Evolutionary conservation across 768 basidiomycete genomes (phyloP).

Genomic region (Auriscalpium microsporum): DNA sequence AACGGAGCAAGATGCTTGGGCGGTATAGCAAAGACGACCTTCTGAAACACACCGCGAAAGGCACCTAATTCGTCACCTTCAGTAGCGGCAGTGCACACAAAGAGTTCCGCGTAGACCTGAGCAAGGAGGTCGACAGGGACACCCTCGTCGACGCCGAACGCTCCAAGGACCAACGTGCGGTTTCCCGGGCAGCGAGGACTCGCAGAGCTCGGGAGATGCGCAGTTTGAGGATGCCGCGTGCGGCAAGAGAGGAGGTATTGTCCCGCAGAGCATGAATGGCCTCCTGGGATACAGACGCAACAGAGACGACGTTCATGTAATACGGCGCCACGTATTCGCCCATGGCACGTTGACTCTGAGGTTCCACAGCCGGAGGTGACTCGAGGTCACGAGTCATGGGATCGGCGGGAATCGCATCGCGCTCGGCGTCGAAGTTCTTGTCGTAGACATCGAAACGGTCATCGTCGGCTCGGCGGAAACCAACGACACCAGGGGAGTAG

Average conservation of each 20-base stretch:
- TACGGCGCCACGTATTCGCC: slow-evolving; percentile 14
- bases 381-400: slow-evolving; percentile 13
- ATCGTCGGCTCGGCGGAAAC: slow-evolving; percentile 13
- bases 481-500: slow-evolving; percentile 11
- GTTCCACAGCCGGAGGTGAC: slow-evolving; percentile 10
- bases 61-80: slow-evolving; percentile 1
- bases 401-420: slow-evolving; percentile 15
- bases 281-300: background rate
- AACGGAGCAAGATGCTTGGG: slow-evolving; percentile 4
- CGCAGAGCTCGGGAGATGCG: slow-evolving; percentile 5
- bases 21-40: slow-evolving; percentile 11
- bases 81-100: slow-evolving; percentile 2
- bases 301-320: slow-evolving; percentile 12
- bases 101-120: slow-evolving; percentile 12
- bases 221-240: slow-evolving; percentile 8
- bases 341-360: slow-evolving; percentile 10
- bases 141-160: slow-evolving; percentile 9
- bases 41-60: slow-evolving; percentile 9
- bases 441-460: slow-evolving; percentile 6
- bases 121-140: slow-evolving; percentile 4
- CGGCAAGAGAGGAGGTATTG: background rate
- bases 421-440: slow-evolving; percentile 11
- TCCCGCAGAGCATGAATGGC: background rate
- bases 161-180: slow-evolving; percentile 8
- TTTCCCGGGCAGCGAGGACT: slow-evolving; percentile 6